A percentile compares a stretch with the other conserved stretches of the same genome.
phyloP scores from a whole-genome alignment of 1,284 basidiomycete species.

The Marasmius sp. region DNA sequence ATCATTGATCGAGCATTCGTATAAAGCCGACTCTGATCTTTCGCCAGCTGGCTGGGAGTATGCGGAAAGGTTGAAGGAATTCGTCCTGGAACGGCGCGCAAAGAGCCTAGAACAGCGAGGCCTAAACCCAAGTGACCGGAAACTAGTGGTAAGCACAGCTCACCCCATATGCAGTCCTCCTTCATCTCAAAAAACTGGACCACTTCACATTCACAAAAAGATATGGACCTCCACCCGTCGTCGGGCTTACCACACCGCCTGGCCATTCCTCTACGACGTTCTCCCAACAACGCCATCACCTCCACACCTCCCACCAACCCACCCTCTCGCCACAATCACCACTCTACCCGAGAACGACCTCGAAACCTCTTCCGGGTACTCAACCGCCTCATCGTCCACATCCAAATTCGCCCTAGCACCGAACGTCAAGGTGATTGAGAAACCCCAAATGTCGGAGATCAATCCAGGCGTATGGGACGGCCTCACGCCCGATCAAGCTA shows the following conservation, averaged over 20 bases:
- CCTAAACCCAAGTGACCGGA: constrained; percentile 61
- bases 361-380: background rate
- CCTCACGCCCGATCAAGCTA: constrained; percentile 86
- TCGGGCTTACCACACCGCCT: constrained; percentile 92
- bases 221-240: constrained; percentile 97
- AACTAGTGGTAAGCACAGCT: constrained; percentile 67
- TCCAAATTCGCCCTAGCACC: constrained; percentile 24
- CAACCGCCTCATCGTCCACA: constrained; percentile 16
- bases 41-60: constrained; percentile 96
- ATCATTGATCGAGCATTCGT: constrained; percentile 97
- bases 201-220: constrained; percentile 48
- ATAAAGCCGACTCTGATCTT: constrained; percentile 97
- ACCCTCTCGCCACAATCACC: background rate
- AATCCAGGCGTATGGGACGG: constrained; percentile 98
- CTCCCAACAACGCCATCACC: constrained; percentile 14
- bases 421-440: constrained; percentile 86
- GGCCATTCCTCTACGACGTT: constrained; percentile 77
- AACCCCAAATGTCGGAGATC: constrained; percentile 95
- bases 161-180: background rate
- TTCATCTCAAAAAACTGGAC: background rate
- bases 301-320: background rate
- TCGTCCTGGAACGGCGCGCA: constrained; percentile 75
- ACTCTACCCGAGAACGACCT: background rate
- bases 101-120: constrained; percentile 70
- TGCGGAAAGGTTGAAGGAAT: constrained; percentile 82